Conservation (phyloP, 805 yeast genomes). For the Myxozyma mucilagina region DNA sequence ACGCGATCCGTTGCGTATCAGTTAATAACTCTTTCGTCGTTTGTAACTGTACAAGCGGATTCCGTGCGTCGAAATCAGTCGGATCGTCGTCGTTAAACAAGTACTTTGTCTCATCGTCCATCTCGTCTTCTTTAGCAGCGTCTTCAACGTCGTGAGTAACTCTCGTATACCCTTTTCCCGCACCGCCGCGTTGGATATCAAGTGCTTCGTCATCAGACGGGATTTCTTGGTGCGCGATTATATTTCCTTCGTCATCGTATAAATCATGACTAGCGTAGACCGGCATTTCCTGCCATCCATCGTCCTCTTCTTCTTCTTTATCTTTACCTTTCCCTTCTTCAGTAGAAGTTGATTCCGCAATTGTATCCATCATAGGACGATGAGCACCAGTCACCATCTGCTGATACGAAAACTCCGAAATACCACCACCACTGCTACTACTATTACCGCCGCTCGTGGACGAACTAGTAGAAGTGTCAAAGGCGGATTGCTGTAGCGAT, state of each 20-base stretch:
- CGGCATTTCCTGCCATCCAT: slow-evolving; percentile 84
- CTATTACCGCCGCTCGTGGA: too few relatives aligned
- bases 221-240: slow-evolving; percentile 37
- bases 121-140: slow-evolving; percentile 56
- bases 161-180: slow-evolving; percentile 78
- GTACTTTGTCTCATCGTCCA: slow-evolving; percentile 58
- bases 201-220: slow-evolving; percentile 33
- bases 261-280: slow-evolving; percentile 74
- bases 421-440: too few relatives aligned
- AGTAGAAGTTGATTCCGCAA: background rate
- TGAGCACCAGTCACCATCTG: slow-evolving; percentile 17
- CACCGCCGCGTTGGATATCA: slow-evolving; percentile 43
- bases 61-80: slow-evolving; percentile 37
- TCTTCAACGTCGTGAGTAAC: slow-evolving; percentile 86
- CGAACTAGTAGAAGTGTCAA: background rate
- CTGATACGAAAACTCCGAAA: slow-evolving; percentile 31
- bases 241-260: slow-evolving; percentile 68
- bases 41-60: slow-evolving; percentile 65
- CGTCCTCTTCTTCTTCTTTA: slow-evolving; percentile 7
- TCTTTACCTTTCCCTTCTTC: background rate
- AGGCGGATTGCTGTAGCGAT: background rate
- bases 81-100: slow-evolving; percentile 48
- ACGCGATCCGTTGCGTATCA: slow-evolving; percentile 87
- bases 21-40: slow-evolving; percentile 78
- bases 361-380: background rate